Conservation (phyloP, 257 asterid species). For the Parsonsia alboflavescens region DNA sequence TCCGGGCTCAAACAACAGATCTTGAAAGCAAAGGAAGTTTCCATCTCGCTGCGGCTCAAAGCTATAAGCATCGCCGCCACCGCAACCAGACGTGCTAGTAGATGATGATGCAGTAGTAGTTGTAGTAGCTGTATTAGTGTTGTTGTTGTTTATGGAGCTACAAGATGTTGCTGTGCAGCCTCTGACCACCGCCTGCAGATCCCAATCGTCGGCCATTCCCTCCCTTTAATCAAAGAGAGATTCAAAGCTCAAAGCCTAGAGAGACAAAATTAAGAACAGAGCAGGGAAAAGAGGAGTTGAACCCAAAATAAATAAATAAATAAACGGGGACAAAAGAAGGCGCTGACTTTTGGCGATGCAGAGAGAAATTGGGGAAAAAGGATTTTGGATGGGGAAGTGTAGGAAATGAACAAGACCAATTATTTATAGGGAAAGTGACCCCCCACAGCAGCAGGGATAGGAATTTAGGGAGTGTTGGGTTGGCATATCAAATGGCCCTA, state of each 20-base stretch:
- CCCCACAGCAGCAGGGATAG: neutral
- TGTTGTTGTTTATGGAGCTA: slow-evolving; percentile 23
- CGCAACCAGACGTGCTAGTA: neutral
- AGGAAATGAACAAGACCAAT: slow-evolving; percentile 14
- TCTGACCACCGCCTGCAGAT: slow-evolving; percentile 89
- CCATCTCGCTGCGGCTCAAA: slow-evolving; percentile 33
- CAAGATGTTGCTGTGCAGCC: slow-evolving; percentile 54
- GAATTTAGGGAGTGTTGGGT: slow-evolving; percentile 8
- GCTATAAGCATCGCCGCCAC: neutral
- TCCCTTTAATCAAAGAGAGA: slow-evolving; percentile 11
- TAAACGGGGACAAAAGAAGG: slow-evolving; percentile 52
- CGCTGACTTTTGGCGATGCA: slow-evolving; percentile 54
- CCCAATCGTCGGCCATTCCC: slow-evolving; percentile 88
- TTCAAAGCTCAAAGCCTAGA: neutral
- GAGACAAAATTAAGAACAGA: slow-evolving; percentile 29
- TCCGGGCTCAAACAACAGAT: slow-evolving; percentile 38
- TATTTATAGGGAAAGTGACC: slow-evolving; percentile 17
- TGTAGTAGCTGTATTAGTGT: neutral
- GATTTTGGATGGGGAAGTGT: slow-evolving; percentile 12
- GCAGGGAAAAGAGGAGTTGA: slow-evolving; percentile 2
- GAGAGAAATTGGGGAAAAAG: neutral
- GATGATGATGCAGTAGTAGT: neutral
- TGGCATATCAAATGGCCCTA: slow-evolving; percentile 25
- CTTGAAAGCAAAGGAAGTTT: slow-evolving; percentile 32
- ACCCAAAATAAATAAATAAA: neutral